Percentiles rank a stretch among this genome's conserved stretches.
Evolutionary conservation across 176 grass and related monocot genomes (phyloP).

Genomic region (Bonia amplexicaulis): DNA sequence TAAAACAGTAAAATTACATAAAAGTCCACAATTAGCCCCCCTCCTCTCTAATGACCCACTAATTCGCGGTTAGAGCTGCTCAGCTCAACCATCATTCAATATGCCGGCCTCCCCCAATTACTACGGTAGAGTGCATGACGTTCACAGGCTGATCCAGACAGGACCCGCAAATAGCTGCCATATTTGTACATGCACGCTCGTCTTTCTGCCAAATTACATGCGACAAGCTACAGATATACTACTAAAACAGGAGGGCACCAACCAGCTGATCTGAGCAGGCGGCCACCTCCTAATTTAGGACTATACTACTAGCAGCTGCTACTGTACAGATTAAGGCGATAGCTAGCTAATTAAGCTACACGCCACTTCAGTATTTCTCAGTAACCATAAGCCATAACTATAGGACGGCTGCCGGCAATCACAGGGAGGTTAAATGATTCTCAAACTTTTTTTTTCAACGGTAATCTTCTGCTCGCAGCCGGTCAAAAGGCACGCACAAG

Average conservation of each 20-base stretch:
- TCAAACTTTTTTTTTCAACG: too few relatives aligned
- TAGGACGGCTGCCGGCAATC: too few relatives aligned
- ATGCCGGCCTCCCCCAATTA: not conserved
- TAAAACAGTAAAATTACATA: not conserved
- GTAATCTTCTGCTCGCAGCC: too few relatives aligned
- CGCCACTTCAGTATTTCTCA: not conserved
- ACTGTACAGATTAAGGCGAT: conserved; percentile 15
- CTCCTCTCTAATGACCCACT: not conserved
- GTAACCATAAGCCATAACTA: not conserved
- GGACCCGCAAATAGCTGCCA: conserved; percentile 13
- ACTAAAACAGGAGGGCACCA: not conserved
- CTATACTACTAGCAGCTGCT: not conserved
- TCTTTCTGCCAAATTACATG: conserved; percentile 29
- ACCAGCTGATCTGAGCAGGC: not conserved
- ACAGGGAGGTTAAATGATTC: too few relatives aligned
- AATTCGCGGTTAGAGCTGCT: not conserved
- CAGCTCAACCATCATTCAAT: not conserved
- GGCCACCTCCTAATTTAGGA: not conserved
- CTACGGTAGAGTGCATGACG: not conserved
- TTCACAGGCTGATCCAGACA: not conserved
- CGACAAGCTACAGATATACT: not conserved
- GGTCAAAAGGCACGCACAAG: too few relatives aligned
- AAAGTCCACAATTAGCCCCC: not conserved
- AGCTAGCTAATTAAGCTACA: not conserved
- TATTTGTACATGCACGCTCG: conserved; percentile 22